Evolutionary conservation across 108 stramenopile species (phyloP).

Genomic region (Skeletonema grethae): DNA sequence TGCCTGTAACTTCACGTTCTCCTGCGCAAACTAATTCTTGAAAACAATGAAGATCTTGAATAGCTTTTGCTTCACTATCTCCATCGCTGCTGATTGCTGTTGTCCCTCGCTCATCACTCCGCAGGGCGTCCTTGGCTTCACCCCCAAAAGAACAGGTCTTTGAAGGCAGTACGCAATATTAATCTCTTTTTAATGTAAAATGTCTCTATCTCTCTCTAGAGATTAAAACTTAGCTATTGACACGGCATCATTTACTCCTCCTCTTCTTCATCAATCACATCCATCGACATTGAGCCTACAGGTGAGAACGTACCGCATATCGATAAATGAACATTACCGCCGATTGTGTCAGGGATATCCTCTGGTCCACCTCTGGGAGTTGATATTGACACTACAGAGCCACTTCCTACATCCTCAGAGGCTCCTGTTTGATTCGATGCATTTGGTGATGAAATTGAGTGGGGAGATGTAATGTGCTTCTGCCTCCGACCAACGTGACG

Average conservation of each 20-base stretch:
- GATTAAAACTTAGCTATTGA: too few species aligned
- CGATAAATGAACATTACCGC: neutral
- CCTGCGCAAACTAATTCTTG: too few species aligned
- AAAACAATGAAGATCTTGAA: too few species aligned
- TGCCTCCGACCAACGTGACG: neutral
- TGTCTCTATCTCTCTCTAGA: too few species aligned
- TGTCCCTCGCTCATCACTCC: too few species aligned
- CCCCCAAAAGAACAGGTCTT: too few species aligned
- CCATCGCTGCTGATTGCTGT: too few species aligned
- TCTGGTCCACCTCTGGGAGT: neutral
- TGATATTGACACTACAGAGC: neutral
- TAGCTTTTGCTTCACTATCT: too few species aligned
- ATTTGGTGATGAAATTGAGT: neutral
- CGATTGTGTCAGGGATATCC: slow-evolving; percentile 6
- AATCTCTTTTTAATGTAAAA: too few species aligned
- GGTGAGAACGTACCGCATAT: neutral
- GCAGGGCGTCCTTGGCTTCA: too few species aligned
- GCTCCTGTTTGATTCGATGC: neutral
- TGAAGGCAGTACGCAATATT: too few species aligned
- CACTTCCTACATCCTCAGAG: neutral
- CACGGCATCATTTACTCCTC: neutral
- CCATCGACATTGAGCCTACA: slow-evolving; percentile 6
- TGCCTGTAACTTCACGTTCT: too few species aligned
- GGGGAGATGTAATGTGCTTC: neutral
- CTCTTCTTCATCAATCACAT: slow-evolving; percentile 1